These are phyloP conservation scores for Lentinula sp. DNA, from an alignment of 768 basidiomycete species.

Conservation along the genomic window DNA sequence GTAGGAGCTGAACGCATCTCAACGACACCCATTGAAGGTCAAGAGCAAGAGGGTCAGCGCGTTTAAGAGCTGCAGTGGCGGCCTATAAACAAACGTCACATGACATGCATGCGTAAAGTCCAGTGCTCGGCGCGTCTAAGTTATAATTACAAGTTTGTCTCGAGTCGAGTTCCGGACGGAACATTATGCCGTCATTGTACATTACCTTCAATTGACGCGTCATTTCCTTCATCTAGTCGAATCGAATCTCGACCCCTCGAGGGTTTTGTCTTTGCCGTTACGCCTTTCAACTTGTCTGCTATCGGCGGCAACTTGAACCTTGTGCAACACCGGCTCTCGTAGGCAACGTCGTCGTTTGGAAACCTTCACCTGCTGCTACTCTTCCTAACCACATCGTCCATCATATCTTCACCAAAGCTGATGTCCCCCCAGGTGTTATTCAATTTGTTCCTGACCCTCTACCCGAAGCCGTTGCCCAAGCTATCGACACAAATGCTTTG, in stretches of 20 bases:
- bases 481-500: constrained; percentile 74
- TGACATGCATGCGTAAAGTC: too few species aligned
- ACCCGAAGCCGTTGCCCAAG: constrained; percentile 78
- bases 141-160: too few species aligned
- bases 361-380: constrained; percentile 92
- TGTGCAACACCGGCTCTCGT: constrained; percentile 86
- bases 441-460: constrained; percentile 95
- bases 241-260: constrained; percentile 96
- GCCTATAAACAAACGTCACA: too few species aligned
- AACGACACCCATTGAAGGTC: too few species aligned
- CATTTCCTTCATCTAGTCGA: constrained; percentile 46
- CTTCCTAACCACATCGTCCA: constrained; percentile 93
- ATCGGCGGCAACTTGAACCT: constrained; percentile 85
- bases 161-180: too few species aligned
- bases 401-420: constrained; percentile 90
- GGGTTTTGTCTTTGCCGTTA: constrained; percentile 95
- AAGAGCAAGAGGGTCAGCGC: too few species aligned
- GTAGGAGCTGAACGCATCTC: too few species aligned
- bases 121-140: too few species aligned
- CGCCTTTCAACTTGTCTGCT: constrained; percentile 98
- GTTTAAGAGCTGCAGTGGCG: too few species aligned
- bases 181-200: constrained; percentile 32
- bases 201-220: neutral
- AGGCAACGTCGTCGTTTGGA: constrained; percentile 95
- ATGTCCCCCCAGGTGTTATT: constrained; percentile 90